Evolutionary conservation across 2,329 filamentous ascomycete genomes (phyloP).

Genomic region (Trichoderma sp.): DNA sequence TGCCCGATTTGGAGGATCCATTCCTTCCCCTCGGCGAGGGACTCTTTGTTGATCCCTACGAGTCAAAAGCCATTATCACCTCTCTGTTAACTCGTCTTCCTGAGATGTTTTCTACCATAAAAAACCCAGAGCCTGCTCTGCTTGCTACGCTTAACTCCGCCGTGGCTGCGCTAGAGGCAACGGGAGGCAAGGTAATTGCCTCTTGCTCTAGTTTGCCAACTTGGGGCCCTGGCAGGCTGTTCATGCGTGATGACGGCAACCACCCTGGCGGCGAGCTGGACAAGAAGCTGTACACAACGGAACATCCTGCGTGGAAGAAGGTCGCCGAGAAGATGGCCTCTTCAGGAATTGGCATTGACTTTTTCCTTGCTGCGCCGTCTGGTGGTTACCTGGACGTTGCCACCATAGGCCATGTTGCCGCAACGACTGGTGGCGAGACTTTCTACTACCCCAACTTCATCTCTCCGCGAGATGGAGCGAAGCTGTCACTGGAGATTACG

Average conservation of each 20-base stretch:
- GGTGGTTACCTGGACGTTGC: constrained; percentile 92
- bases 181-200: constrained; percentile 90
- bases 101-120: constrained; percentile 81
- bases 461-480: constrained; percentile 79
- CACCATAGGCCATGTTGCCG: constrained; percentile 84
- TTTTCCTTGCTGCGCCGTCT: constrained; percentile 89
- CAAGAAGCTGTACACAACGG: constrained; percentile 88
- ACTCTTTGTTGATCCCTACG: constrained; percentile 90
- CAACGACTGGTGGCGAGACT: constrained; percentile 89
- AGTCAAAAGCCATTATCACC: constrained; percentile 84
- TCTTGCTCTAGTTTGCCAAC: constrained; percentile 87
- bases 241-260: constrained; percentile 86
- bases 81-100: constrained; percentile 85
- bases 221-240: constrained; percentile 84
- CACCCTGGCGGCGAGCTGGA: constrained; percentile 84
- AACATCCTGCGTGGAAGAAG: constrained; percentile 87
- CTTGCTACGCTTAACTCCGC: constrained; percentile 83
- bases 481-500: constrained; percentile 81
- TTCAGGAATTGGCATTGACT: constrained; percentile 84
- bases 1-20: constrained; percentile 95
- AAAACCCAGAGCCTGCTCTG: constrained; percentile 88
- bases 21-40: constrained; percentile 92
- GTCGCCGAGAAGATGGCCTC: constrained; percentile 85
- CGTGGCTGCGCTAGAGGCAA: constrained; percentile 78
- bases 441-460: constrained; percentile 99